phyloP scores from a whole-genome alignment of 768 basidiomycete genomes.

The Dacryopinax primogenitus region DNA sequence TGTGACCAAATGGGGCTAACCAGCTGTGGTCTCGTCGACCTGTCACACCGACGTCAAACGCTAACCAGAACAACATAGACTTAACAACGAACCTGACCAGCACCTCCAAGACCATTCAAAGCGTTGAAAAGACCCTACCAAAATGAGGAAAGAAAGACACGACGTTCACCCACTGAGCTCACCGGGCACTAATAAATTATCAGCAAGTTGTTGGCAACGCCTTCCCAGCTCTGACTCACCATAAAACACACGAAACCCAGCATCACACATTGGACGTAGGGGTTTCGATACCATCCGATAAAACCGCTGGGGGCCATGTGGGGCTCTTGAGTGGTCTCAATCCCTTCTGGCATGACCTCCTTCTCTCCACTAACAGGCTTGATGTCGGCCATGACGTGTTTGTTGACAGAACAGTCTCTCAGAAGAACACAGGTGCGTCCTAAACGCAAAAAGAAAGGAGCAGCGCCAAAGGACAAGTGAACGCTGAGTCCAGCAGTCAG shows the following conservation, averaged over 20 bases:
- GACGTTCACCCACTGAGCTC: neutral
- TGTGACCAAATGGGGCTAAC: neutral
- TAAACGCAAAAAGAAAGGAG: neutral
- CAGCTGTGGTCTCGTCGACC: neutral
- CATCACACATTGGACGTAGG: constrained; percentile 46
- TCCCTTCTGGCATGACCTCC: neutral
- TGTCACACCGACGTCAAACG: neutral
- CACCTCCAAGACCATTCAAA: constrained; percentile 60
- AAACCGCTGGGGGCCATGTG: neutral
- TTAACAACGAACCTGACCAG: constrained; percentile 48
- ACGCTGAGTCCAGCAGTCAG: neutral
- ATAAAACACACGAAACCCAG: constrained; percentile 56
- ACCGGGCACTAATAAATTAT: neutral
- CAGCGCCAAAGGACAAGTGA: neutral
- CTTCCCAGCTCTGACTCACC: constrained; percentile 10
- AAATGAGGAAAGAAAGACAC: neutral
- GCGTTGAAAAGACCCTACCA: constrained; percentile 58
- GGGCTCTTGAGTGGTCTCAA: neutral
- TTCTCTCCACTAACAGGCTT: neutral
- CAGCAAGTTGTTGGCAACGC: neutral
- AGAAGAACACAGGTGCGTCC: neutral
- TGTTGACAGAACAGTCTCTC: neutral
- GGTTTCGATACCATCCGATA: constrained; percentile 48
- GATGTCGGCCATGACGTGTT: neutral
- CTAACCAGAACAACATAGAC: neutral